Conservation (phyloP, 2,329 filamentous ascomycete genomes). For the Xylaria hypoxylon region DNA sequence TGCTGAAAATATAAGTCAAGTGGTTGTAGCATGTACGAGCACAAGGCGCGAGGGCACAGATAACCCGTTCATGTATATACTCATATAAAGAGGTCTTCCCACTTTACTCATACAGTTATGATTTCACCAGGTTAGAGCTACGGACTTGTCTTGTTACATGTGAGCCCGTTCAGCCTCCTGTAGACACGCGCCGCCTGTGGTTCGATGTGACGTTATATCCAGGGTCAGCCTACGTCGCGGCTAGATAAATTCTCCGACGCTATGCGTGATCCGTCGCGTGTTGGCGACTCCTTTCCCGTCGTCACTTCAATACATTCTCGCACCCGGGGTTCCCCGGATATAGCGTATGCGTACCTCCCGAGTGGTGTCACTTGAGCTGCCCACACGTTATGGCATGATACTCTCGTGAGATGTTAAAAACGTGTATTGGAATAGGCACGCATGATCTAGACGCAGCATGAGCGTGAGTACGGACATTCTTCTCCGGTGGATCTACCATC, state of each 20-base stretch:
- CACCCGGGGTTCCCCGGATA: background rate
- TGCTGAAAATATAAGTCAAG: too few relatives aligned
- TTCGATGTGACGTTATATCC: slow-evolving; percentile 4
- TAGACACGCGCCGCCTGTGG: background rate
- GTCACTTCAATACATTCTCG: background rate
- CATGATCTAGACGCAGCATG: background rate
- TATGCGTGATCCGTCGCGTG: background rate
- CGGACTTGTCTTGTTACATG: too few relatives aligned
- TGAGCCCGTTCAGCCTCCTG: background rate
- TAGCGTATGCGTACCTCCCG: background rate
- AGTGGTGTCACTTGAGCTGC: background rate
- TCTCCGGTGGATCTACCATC: too few relatives aligned
- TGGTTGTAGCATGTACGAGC: too few relatives aligned
- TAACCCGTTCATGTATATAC: too few relatives aligned
- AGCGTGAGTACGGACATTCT: too few relatives aligned
- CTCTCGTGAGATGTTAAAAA: background rate
- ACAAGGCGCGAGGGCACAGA: too few relatives aligned
- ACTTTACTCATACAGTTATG: too few relatives aligned
- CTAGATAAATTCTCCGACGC: background rate
- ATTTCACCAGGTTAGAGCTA: too few relatives aligned
- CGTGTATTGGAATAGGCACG: background rate
- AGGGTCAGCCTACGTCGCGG: background rate
- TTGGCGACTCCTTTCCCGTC: background rate
- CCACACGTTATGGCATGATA: background rate
- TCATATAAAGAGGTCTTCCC: too few relatives aligned